Evolutionary conservation across 208 protist genomes (phyloP), one percentile per base, ranked within the genome.

Genomic region (Trypanosoma theileri): DNA sequence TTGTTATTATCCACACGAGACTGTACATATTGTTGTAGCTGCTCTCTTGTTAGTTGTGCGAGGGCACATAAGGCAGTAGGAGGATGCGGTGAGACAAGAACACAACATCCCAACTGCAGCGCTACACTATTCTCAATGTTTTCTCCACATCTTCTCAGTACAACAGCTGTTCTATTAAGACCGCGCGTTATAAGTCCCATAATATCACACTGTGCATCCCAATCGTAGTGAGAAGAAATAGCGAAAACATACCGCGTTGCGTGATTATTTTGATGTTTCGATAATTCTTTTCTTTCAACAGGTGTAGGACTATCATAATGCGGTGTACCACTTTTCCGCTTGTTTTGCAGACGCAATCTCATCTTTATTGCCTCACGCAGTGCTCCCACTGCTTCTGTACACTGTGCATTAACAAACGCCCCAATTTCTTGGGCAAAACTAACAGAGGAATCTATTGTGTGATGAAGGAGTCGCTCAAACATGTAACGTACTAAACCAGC

Each of bases 221-320:
- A 42, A 10, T 40, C 24, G 54, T 85, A 90, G 4, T 55, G 21
- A 0, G 81, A 55, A 13, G 84, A 90, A 4, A 90, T 46, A 4
- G 81, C 81, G 44, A 87, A 87, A 57, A 74, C 54, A 12, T 42
- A 65, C 24, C 53, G 31, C 21, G 44, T 9, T 54, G 26, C 26
- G 2, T 24, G 19, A 46, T 44, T 24, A 10, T 35, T 45, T 13
- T 53, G 1, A 16, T 48, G 17, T 24, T 19, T 19, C 28, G 28
- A 35, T 35, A 35, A 8, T 57, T 57, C 26, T 19, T 52, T 17
- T n/a, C 14, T 11, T n/a, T 48, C 16, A 48, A 17, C 16, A 12
- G n/a, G 12, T 17, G 41, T 31, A 16, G 24, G 3, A 22, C 0
- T 9, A 3, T 16, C 7, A 40, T 12, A 19, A 16, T 21, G n/a